A percentile compares a stretch with the other conserved stretches of the same genome.
Conservation (phyloP, 345 rosid species). For the Arabis alpina region DNA sequence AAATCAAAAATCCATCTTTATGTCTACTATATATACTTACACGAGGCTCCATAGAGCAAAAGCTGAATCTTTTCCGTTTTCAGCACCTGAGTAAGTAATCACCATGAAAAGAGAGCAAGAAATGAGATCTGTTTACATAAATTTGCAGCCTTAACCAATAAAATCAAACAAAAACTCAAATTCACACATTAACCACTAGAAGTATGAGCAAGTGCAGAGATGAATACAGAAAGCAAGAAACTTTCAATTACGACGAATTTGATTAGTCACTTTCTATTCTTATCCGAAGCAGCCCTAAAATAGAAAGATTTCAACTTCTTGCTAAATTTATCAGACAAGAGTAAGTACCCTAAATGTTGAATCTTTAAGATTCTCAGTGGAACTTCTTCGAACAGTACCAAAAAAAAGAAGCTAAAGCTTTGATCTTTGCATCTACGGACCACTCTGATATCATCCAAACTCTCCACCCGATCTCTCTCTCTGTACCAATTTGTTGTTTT, state of each 20-base stretch:
- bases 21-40: conserved; percentile 28
- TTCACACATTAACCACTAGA: not conserved
- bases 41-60: conserved; percentile 40
- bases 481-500: not conserved
- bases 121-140: conserved; percentile 10
- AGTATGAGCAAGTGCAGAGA: conserved; percentile 18
- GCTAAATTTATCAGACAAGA: conserved; percentile 2
- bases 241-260: conserved; percentile 12
- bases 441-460: conserved; percentile 36
- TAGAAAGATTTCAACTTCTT: conserved; percentile 28
- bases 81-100: conserved; percentile 29
- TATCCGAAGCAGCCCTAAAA: conserved; percentile 28
- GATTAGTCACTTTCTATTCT: not conserved
- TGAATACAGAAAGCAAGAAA: conserved; percentile 21
- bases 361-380: conserved; percentile 27
- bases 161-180: conserved; percentile 5
- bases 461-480: conserved; percentile 10
- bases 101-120: conserved; percentile 13
- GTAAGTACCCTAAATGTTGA: conserved; percentile 41
- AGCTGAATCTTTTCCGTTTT: not conserved
- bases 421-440: conserved; percentile 34
- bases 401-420: conserved; percentile 6
- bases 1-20: not conserved
- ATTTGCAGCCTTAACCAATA: not conserved
- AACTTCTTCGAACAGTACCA: conserved; percentile 19